A percentile compares a stretch with the other conserved stretches of the same genome.
phyloP scores from a whole-genome alignment of 257 asterid genomes.

The Nicotiana tomentosiformis region DNA sequence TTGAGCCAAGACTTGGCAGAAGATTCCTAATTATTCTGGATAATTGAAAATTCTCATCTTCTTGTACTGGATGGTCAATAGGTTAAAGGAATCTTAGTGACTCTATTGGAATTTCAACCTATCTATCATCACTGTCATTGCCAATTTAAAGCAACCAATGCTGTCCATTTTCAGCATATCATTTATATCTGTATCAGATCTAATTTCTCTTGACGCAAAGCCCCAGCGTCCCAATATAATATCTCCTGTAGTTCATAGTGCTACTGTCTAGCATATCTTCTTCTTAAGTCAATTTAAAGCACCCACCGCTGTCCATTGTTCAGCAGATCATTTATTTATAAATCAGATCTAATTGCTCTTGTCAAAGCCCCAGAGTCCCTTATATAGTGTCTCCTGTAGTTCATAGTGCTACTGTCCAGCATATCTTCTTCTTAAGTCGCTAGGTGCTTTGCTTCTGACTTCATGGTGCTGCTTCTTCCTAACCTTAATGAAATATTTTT shows the following conservation, averaged over 20 bases:
- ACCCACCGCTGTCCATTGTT: background rate
- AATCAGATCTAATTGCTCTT: background rate
- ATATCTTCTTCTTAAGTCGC: background rate
- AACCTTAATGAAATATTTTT: background rate
- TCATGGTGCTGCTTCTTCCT: background rate
- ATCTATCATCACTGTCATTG: background rate
- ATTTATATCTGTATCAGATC: background rate
- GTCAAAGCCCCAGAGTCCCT: background rate
- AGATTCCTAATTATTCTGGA: background rate
- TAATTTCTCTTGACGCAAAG: background rate
- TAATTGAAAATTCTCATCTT: background rate
- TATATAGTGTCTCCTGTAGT: background rate
- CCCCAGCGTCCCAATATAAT: background rate
- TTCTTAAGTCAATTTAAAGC: background rate
- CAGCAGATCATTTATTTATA: background rate
- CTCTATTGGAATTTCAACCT: background rate
- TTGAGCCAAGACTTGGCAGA: background rate
- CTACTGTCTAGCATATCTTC: background rate
- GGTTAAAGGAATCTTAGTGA: background rate
- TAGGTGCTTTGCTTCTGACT: background rate
- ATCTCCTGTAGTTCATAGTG: background rate
- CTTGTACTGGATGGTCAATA: background rate
- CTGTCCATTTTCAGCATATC: background rate
- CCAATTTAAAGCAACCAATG: background rate
- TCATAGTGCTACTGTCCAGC: background rate